Percentiles rank a stretch among this genome's conserved stretches.
phyloP scores from a whole-genome alignment of 106 monocot species.

The Phalaenopsis aphrodite region DNA sequence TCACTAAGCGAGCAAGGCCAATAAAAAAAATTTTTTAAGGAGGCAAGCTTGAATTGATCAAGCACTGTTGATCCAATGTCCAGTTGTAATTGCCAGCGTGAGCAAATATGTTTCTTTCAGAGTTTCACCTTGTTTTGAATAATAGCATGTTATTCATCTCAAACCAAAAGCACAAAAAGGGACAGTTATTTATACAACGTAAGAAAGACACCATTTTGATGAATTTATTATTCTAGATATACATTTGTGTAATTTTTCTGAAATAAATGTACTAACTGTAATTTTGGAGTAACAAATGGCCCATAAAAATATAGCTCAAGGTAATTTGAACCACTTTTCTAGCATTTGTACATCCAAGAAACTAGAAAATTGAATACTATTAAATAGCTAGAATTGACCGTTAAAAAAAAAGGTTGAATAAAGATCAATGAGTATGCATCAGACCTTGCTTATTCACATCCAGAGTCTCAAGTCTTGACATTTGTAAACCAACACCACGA shows the following conservation, averaged over 20 bases:
- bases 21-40: no score
- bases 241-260: background rate
- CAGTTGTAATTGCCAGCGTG: background rate
- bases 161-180: background rate
- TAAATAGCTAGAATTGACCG: background rate
- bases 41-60: no score
- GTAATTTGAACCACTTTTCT: background rate
- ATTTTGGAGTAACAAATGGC: background rate
- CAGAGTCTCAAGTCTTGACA: slow-evolving; percentile 65
- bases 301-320: background rate
- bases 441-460: slow-evolving; percentile 36
- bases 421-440: background rate
- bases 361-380: background rate
- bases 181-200: background rate
- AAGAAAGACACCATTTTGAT: background rate
- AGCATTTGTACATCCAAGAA: background rate
- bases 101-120: background rate
- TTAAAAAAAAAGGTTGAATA: background rate
- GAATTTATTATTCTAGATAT: background rate
- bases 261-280: background rate
- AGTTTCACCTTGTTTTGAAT: background rate
- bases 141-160: background rate
- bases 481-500: slow-evolving; percentile 84
- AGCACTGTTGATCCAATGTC: no score
- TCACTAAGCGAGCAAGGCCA: no score